Evolutionary conservation across 345 rosid genomes (phyloP).

Genomic region (Syzygium jambos): DNA sequence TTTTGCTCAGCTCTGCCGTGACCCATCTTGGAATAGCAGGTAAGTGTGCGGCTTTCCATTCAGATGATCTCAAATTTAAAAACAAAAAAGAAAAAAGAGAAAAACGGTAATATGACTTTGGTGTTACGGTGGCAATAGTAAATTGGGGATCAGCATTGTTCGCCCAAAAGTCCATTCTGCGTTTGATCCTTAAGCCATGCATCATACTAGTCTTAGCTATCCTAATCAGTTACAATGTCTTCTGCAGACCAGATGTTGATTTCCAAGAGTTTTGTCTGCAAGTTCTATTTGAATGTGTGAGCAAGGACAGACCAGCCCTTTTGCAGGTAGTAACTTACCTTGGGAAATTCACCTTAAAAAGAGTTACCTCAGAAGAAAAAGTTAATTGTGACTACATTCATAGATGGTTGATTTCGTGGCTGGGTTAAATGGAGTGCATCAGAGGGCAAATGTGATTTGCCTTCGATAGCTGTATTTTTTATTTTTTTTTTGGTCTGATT

Average conservation of each 20-base stretch:
- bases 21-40: slow-evolving; percentile 82
- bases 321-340: slow-evolving; percentile 50
- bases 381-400: not conserved
- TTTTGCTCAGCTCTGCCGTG: slow-evolving; percentile 86
- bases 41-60: slow-evolving; percentile 4
- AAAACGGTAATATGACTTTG: not conserved
- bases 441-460: not conserved
- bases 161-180: not conserved
- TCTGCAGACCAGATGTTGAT: slow-evolving; percentile 67
- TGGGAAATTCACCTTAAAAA: not conserved
- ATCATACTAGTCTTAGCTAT: not conserved
- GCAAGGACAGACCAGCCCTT: slow-evolving; percentile 96
- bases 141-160: not conserved
- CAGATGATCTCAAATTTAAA: not conserved
- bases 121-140: not conserved
- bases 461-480: too few relatives aligned
- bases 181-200: not conserved
- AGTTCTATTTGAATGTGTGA: slow-evolving; percentile 87
- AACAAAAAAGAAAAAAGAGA: not conserved
- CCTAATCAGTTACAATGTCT: not conserved
- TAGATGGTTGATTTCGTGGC: not conserved
- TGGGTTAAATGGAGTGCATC: not conserved
- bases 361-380: not conserved
- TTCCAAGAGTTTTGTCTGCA: slow-evolving; percentile 96
- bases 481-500: not conserved